Evolutionary conservation across 1,284 basidiomycete species (phyloP).

Genomic region (Microbotryomycetes sp.): DNA sequence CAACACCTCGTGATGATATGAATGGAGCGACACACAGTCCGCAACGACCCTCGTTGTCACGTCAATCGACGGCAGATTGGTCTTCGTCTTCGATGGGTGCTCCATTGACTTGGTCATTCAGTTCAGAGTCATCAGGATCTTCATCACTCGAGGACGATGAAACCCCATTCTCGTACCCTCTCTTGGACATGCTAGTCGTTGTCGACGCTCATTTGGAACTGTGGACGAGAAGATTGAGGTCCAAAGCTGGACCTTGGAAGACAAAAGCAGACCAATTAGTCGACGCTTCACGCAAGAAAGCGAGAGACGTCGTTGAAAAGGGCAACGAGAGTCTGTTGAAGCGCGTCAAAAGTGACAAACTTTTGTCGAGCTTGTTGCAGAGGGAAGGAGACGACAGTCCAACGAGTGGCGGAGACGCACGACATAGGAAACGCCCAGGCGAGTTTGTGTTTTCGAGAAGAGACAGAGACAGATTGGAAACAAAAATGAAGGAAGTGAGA

Average conservation of each 20-base stretch:
- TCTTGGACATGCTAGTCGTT: slow-evolving; percentile 33
- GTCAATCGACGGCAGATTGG: neutral
- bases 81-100: neutral
- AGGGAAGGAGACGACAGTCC: neutral
- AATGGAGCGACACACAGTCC: no score
- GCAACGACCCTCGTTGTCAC: no score
- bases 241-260: slow-evolving; percentile 14
- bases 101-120: neutral
- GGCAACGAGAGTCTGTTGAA: slow-evolving; percentile 13
- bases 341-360: slow-evolving; percentile 12
- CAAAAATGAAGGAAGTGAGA: slow-evolving; percentile 32
- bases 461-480: slow-evolving; percentile 35
- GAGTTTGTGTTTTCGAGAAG: slow-evolving; percentile 2
- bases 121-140: neutral
- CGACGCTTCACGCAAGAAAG: slow-evolving; percentile 20
- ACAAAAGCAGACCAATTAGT: slow-evolving; percentile 21
- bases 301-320: neutral
- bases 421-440: no score
- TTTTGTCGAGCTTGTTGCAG: slow-evolving; percentile 2
- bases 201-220: slow-evolving; percentile 36
- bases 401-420: neutral
- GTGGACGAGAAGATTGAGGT: slow-evolving; percentile 27
- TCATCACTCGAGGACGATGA: neutral
- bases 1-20: no score
- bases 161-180: neutral